Evolutionary conservation across 176 grass and related monocot species (phyloP).

Genomic region (Bromus sterilis): DNA sequence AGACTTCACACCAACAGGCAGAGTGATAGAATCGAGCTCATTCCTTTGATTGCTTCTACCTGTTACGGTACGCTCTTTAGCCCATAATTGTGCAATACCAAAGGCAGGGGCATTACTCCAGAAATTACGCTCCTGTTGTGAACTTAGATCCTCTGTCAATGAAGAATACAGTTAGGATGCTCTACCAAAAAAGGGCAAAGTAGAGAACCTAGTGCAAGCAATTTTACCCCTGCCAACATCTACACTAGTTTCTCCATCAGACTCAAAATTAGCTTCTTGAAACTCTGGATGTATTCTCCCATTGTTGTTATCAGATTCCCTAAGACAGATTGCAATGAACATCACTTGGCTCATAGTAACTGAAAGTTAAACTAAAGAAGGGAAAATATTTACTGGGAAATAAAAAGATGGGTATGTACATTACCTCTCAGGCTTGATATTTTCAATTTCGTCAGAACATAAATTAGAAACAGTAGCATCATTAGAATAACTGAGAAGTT

Average conservation of each 20-base stretch:
- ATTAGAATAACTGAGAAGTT: constrained; percentile 20
- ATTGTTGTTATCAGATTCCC: constrained; percentile 25
- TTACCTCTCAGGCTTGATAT: constrained; percentile 37
- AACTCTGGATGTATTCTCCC: constrained; percentile 14
- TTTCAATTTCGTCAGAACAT: constrained; percentile 37
- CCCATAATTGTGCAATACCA: constrained; percentile 71
- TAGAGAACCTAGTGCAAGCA: neutral
- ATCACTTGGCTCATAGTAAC: neutral
- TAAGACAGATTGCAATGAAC: constrained; percentile 14
- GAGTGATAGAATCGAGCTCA: constrained; percentile 46
- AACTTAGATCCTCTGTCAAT: constrained; percentile 28
- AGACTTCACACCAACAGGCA: constrained; percentile 82
- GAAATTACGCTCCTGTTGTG: constrained; percentile 41
- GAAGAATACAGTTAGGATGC: constrained; percentile 12
- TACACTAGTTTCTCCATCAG: constrained; percentile 16
- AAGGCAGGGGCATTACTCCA: constrained; percentile 64
- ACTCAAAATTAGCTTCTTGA: constrained; percentile 14
- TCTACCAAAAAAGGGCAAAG: neutral
- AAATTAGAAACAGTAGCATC: constrained; percentile 20
- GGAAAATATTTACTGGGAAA: neutral
- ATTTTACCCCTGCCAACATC: constrained; percentile 25
- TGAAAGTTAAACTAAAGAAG: neutral
- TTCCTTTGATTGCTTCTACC: constrained; percentile 29
- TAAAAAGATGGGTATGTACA: neutral
- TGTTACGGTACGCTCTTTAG: constrained; percentile 41